Percentiles rank a stretch among this genome's conserved stretches.
Conservation (phyloP, 305 asterid species). For the Petunia hybrid region DNA sequence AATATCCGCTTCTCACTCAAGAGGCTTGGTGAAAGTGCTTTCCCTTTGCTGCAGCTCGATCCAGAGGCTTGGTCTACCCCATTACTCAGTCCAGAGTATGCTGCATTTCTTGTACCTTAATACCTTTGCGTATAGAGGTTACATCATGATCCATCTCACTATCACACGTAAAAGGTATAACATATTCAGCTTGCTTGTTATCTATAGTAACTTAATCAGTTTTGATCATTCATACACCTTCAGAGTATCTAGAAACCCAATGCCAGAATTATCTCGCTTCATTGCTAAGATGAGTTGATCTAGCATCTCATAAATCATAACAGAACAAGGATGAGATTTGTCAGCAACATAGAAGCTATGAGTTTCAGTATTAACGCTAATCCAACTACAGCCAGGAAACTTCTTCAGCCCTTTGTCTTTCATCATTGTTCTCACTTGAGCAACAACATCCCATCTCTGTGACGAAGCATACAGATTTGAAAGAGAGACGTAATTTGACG, state of each 20-base stretch:
- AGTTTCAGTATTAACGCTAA: constrained; percentile 55
- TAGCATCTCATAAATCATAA: constrained; percentile 51
- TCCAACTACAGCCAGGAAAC: constrained; percentile 77
- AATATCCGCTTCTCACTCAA: background rate
- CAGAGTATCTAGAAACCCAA: constrained; percentile 46
- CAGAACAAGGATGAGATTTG: constrained; percentile 59
- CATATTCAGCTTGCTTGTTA: background rate
- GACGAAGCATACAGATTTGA: constrained; percentile 71
- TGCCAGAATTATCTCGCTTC: constrained; percentile 46
- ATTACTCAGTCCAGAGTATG: background rate
- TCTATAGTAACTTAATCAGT: background rate
- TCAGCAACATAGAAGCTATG: constrained; percentile 67
- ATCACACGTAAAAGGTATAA: background rate
- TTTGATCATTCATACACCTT: constrained; percentile 41
- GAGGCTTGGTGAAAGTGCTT: background rate
- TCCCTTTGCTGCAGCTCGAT: background rate
- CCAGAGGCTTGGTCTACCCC: background rate
- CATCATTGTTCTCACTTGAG: constrained; percentile 63
- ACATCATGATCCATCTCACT: background rate
- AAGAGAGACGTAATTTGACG: constrained; percentile 67
- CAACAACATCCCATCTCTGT: constrained; percentile 66
- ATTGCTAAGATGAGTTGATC: constrained; percentile 57
- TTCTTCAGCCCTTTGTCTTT: constrained; percentile 64
- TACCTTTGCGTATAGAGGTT: background rate
- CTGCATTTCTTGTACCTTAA: background rate